Percentiles rank a stretch among this genome's conserved stretches.
Evolutionary conservation across 352 stramenopile species (phyloP).

Genomic region (Pythium dissimile): DNA sequence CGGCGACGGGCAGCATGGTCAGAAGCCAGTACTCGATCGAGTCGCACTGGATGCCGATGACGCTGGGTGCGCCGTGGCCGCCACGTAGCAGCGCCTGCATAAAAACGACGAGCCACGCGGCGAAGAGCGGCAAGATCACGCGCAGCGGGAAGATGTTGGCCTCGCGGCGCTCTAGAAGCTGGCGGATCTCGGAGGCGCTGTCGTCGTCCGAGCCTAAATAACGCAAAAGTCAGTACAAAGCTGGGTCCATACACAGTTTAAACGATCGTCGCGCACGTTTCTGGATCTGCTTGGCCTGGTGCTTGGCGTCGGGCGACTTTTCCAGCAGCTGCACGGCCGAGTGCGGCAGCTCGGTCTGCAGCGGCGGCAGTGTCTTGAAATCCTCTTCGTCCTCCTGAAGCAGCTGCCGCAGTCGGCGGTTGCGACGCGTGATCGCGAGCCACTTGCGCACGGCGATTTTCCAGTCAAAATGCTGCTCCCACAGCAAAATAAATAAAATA

Average conservation of each 20-base stretch:
- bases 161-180: slow-evolving; percentile 44
- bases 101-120: slow-evolving; percentile 71
- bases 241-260: too few species aligned
- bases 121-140: slow-evolving; percentile 51
- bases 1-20: slow-evolving; percentile 77
- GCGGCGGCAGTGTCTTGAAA: slow-evolving; percentile 51
- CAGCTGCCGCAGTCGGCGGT: slow-evolving; percentile 45
- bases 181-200: slow-evolving; percentile 29
- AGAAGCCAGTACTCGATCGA: slow-evolving; percentile 91
- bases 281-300: slow-evolving; percentile 6
- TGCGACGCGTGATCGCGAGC: slow-evolving; percentile 57
- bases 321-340: slow-evolving; percentile 19
- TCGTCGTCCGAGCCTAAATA: slow-evolving; percentile 35
- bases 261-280: slow-evolving; percentile 12
- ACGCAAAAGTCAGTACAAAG: neutral
- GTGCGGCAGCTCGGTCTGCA: slow-evolving; percentile 20
- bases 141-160: slow-evolving; percentile 50
- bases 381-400: slow-evolving; percentile 55
- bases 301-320: slow-evolving; percentile 1
- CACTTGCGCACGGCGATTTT: slow-evolving; percentile 55
- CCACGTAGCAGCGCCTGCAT: slow-evolving; percentile 69
- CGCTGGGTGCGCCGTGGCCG: slow-evolving; percentile 58
- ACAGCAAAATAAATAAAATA: neutral
- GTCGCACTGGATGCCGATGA: slow-evolving; percentile 93
- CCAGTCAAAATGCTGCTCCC: slow-evolving; percentile 74